Conservation (phyloP, 2,329 filamentous ascomycete species). For the Stachybotrys chlorohalonatus region DNA sequence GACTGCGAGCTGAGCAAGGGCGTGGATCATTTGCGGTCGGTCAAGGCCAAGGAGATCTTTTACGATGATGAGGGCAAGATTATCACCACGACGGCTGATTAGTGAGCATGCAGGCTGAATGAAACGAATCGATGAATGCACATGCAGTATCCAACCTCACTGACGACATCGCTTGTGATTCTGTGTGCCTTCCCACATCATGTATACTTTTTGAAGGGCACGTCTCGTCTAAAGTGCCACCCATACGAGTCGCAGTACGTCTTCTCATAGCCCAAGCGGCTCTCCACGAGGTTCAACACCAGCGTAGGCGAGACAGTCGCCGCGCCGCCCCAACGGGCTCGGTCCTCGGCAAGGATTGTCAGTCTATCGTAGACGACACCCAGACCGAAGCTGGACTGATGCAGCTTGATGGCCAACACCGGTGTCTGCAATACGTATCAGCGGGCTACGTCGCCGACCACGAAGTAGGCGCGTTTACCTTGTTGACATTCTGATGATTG, state of each 20-base stretch:
- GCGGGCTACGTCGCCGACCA: slow-evolving; percentile 1
- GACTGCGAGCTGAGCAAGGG: slow-evolving; percentile 61
- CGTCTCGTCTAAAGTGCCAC: slow-evolving; percentile 17
- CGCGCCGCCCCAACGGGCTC: slow-evolving; percentile 13
- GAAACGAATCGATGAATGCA: no score
- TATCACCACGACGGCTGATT: slow-evolving; percentile 23
- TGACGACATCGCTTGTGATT: no score
- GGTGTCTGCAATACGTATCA: slow-evolving; percentile 24
- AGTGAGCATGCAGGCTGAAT: no score
- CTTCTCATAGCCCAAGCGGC: slow-evolving; percentile 32
- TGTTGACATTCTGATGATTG: slow-evolving; percentile 27
- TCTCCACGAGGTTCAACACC: slow-evolving; percentile 35
- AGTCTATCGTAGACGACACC: slow-evolving; percentile 34
- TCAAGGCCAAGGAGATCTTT: slow-evolving; percentile 67
- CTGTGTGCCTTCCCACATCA: background rate
- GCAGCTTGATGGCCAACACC: slow-evolving; percentile 28
- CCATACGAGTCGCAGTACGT: slow-evolving; percentile 10
- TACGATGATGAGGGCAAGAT: slow-evolving; percentile 61
- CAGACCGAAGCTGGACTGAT: slow-evolving; percentile 35
- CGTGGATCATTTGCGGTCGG: slow-evolving; percentile 61
- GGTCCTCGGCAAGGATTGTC: slow-evolving; percentile 22
- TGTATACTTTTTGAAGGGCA: slow-evolving; percentile 3
- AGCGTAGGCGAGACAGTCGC: slow-evolving; percentile 32
- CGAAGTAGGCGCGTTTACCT: slow-evolving; percentile 10
- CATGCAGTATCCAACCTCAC: no score